phyloP scores from a whole-genome alignment of 148 eudicot species.

The Dysphania ambrosioides region DNA sequence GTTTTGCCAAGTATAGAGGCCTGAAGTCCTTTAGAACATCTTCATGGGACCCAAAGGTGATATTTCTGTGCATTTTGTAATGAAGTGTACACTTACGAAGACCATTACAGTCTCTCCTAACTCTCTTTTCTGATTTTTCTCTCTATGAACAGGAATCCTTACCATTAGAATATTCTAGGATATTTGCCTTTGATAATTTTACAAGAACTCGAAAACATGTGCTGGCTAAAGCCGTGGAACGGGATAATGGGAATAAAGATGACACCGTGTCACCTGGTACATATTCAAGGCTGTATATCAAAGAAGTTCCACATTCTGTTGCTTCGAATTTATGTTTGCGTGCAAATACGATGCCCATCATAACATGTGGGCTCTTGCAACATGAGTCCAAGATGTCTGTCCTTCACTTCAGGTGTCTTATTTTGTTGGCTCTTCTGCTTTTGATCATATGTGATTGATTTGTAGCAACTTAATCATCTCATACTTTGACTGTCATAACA shows the following conservation, averaged over 20 bases:
- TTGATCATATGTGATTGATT: background rate
- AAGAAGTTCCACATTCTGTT: conserved; percentile 53
- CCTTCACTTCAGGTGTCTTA: conserved; percentile 79
- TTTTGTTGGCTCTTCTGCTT: background rate
- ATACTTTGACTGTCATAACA: conserved; percentile 28
- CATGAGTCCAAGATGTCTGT: conserved; percentile 97
- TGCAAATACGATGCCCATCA: conserved; percentile 56
- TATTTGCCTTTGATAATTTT: conserved; percentile 84
- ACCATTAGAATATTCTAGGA: conserved; percentile 75
- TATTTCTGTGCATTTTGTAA: conserved; percentile 7
- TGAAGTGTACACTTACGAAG: background rate
- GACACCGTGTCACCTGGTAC: conserved; percentile 58
- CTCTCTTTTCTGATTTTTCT: background rate
- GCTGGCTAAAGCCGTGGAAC: conserved; percentile 64
- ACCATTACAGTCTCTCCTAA: background rate
- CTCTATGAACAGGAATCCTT: conserved; percentile 67
- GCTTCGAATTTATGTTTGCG: conserved; percentile 52
- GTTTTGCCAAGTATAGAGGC: conserved; percentile 93
- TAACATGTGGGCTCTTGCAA: conserved; percentile 77
- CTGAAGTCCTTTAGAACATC: conserved; percentile 95
- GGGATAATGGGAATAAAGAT: conserved; percentile 47
- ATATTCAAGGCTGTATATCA: conserved; percentile 62
- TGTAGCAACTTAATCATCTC: background rate
- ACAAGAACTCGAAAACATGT: conserved; percentile 83
- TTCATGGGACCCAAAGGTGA: conserved; percentile 94